Conservation (phyloP, 2,329 filamentous ascomycete species). For the Hypoxylon sp. region DNA sequence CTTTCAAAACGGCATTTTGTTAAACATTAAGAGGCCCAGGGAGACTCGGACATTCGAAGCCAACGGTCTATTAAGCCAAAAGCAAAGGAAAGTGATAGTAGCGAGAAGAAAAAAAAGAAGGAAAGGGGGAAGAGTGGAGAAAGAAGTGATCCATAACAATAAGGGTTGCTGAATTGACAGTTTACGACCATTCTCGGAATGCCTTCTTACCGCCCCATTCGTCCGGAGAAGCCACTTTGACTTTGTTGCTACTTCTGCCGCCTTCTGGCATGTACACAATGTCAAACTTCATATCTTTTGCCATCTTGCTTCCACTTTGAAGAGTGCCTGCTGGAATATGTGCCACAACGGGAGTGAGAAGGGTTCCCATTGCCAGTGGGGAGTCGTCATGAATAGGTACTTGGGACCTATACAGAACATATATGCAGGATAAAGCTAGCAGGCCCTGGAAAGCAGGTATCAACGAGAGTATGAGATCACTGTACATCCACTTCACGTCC, state of each 20-base stretch:
- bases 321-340: neutral
- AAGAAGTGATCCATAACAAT: neutral
- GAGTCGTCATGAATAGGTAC: constrained; percentile 14
- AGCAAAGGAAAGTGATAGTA: neutral
- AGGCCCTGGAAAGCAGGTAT: constrained; percentile 19
- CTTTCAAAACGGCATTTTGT: neutral
- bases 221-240: neutral
- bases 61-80: neutral
- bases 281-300: neutral
- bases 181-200: constrained; percentile 1
- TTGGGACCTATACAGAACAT: neutral
- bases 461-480: constrained; percentile 2
- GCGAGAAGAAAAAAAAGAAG: neutral
- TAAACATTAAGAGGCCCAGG: neutral
- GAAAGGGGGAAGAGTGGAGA: neutral
- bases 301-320: neutral
- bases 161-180: neutral
- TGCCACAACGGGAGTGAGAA: constrained; percentile 11
- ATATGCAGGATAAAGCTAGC: constrained; percentile 1
- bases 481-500: constrained; percentile 20
- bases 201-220: constrained; percentile 1
- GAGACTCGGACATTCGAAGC: neutral
- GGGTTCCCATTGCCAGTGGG: constrained; percentile 9
- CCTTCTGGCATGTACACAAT: constrained; percentile 6
- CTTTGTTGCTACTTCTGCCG: neutral